Percentiles rank a stretch among this genome's conserved stretches.
Evolutionary conservation across 2,329 filamentous ascomycete species (phyloP).

Genomic region (Cordyceps javanica): DNA sequence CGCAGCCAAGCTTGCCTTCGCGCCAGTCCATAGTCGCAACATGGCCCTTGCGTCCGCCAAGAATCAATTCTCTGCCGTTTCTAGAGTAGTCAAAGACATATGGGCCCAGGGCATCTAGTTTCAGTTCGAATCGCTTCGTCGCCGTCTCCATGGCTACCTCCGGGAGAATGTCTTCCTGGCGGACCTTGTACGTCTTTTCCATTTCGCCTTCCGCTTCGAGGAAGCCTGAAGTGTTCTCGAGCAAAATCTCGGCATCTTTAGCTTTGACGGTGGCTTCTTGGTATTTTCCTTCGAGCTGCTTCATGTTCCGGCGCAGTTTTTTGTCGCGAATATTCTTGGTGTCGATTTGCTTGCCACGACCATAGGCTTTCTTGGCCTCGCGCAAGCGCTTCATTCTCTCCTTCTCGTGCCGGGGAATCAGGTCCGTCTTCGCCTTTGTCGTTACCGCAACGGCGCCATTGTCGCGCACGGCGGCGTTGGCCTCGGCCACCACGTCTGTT

Average conservation of each 20-base stretch:
- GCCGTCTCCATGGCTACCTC: slow-evolving; percentile 76
- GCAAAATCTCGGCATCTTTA: slow-evolving; percentile 90
- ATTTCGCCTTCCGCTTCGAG: slow-evolving; percentile 83
- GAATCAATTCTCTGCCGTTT: slow-evolving; percentile 78
- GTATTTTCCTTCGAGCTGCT: slow-evolving; percentile 74
- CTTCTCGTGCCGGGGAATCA: slow-evolving; percentile 45
- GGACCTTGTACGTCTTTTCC: slow-evolving; percentile 86
- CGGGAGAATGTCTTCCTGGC: slow-evolving; percentile 75
- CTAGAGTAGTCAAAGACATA: slow-evolving; percentile 86
- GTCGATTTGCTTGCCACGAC: slow-evolving; percentile 71
- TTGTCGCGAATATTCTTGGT: slow-evolving; percentile 74
- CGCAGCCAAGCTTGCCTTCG: slow-evolving; percentile 82
- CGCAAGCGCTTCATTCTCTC: slow-evolving; percentile 46
- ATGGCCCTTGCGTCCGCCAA: slow-evolving; percentile 89
- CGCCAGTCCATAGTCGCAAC: slow-evolving; percentile 96
- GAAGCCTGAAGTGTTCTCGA: slow-evolving; percentile 81
- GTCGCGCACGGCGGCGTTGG: slow-evolving; percentile 32
- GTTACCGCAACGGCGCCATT: slow-evolving; percentile 50
- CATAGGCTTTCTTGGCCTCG: slow-evolving; percentile 71
- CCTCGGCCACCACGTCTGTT: slow-evolving; percentile 15
- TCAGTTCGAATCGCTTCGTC: slow-evolving; percentile 88
- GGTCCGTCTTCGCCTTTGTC: slow-evolving; percentile 41
- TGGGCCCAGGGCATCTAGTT: slow-evolving; percentile 74
- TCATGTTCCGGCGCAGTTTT: slow-evolving; percentile 78
- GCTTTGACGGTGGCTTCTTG: slow-evolving; percentile 74